These are phyloP conservation scores for Fusarium goolgardi DNA, from an alignment of 2,329 filamentous ascomycete genomes.

Conservation along the genomic window DNA sequence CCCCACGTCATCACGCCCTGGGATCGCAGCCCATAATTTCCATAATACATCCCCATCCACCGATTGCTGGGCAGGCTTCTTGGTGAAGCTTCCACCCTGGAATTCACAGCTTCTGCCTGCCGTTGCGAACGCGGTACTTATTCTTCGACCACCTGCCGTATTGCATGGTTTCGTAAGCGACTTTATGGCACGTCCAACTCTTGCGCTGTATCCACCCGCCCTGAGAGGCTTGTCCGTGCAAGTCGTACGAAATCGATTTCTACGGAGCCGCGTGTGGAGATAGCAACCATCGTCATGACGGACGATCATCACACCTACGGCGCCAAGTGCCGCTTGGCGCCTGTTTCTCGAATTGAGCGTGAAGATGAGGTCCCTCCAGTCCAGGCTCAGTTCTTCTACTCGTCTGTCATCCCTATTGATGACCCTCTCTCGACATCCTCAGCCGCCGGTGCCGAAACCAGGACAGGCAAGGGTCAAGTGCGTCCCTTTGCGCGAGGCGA, in stretches of 20 bases:
- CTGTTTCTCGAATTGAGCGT: conserved; percentile 55
- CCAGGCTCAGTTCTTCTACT: conserved; percentile 85
- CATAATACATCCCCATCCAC: background rate
- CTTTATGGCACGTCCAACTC: conserved; percentile 38
- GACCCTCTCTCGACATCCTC: conserved; percentile 80
- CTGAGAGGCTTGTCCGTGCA: conserved; percentile 20
- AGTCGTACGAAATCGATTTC: conserved; percentile 4
- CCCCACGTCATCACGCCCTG: conserved; percentile 39
- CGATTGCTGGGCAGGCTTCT: background rate
- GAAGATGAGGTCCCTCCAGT: conserved; percentile 67
- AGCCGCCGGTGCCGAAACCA: conserved; percentile 63
- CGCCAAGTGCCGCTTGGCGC: conserved; percentile 67
- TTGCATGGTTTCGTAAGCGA: conserved; percentile 13
- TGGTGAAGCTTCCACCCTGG: conserved; percentile 13
- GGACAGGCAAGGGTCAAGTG: conserved; percentile 68
- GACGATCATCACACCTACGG: conserved; percentile 66
- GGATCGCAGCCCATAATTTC: conserved; percentile 24
- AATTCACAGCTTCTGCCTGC: background rate
- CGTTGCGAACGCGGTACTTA: background rate
- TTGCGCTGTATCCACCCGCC: conserved; percentile 28
- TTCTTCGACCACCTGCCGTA: background rate
- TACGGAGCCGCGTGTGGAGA: conserved; percentile 16
- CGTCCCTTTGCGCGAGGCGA: conserved; percentile 84
- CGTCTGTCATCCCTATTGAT: conserved; percentile 83
- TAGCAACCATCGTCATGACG: conserved; percentile 33